Evolutionary conservation across 2,329 filamentous ascomycete genomes (phyloP).

Genomic region (Colletotrichum sojae): DNA sequence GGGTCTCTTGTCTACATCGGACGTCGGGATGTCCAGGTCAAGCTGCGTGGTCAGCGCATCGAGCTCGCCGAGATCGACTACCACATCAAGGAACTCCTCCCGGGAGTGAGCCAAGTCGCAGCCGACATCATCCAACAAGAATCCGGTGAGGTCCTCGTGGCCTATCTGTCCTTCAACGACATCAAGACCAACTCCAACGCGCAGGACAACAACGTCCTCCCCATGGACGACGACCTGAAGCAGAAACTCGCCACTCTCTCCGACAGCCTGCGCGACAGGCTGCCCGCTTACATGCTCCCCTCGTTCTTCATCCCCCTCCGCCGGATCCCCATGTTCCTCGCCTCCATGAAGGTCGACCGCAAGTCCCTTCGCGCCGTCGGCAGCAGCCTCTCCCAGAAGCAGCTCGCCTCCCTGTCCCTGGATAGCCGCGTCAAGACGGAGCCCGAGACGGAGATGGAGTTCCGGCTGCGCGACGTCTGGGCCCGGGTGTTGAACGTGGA

Average conservation of each 20-base stretch:
- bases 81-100: not conserved
- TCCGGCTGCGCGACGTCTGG: not conserved
- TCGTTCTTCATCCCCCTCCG: not conserved
- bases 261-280: not conserved
- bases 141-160: constrained; percentile 2
- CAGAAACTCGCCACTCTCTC: not conserved
- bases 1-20: constrained; percentile 44
- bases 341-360: too few relatives aligned
- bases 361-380: too few relatives aligned
- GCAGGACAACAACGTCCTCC: not conserved
- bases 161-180: not conserved
- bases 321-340: not conserved
- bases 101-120: not conserved
- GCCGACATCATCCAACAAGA: constrained; percentile 2
- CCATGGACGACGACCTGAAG: not conserved
- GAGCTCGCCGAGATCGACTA: constrained; percentile 49
- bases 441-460: constrained; percentile 8
- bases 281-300: not conserved
- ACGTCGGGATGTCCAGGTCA: constrained; percentile 48
- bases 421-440: not conserved
- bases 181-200: too few relatives aligned
- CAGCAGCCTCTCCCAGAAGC: not conserved
- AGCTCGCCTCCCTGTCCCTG: not conserved
- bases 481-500: not conserved
- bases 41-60: constrained; percentile 49